Conservation (phyloP, 805 yeast species). For the Torulaspora indica region DNA sequence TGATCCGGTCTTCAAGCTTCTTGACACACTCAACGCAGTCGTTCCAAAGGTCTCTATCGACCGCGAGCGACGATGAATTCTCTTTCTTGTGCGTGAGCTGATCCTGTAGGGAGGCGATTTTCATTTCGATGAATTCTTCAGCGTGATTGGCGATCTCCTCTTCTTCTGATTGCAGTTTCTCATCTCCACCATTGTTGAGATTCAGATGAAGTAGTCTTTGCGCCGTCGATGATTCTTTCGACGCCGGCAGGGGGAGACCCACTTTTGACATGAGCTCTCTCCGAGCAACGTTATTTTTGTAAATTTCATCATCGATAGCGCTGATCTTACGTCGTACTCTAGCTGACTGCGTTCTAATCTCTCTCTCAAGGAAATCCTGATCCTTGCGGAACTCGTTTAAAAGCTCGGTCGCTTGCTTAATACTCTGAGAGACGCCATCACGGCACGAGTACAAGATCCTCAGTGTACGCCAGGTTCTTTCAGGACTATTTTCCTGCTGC, state of each 20-base stretch:
- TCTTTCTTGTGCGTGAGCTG: constrained; percentile 26
- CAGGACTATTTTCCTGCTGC: constrained; percentile 1
- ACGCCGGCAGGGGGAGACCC: constrained; percentile 15
- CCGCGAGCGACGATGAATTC: constrained; percentile 15
- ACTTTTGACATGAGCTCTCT: constrained; percentile 17
- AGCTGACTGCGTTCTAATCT: constrained; percentile 16
- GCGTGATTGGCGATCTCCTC: constrained; percentile 22
- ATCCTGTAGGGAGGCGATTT: constrained; percentile 22
- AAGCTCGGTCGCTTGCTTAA: constrained; percentile 21
- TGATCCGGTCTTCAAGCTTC: constrained; percentile 23
- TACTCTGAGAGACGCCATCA: constrained; percentile 14
- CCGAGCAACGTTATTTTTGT: constrained; percentile 12
- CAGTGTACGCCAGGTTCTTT: constrained; percentile 3
- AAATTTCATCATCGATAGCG: constrained; percentile 15
- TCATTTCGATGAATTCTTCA: constrained; percentile 26
- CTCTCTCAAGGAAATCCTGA: constrained; percentile 22
- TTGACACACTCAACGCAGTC: constrained; percentile 20
- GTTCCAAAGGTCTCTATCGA: constrained; percentile 24
- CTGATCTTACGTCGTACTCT: constrained; percentile 16
- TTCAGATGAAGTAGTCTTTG: constrained; percentile 15
- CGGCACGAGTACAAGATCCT: constrained; percentile 10
- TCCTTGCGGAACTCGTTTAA: constrained; percentile 26
- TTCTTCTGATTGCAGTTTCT: constrained; percentile 9
- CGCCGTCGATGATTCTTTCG: constrained; percentile 8
- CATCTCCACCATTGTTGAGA: constrained; percentile 6